A percentile compares a stretch with the other conserved stretches of the same genome.
phyloP scores from a whole-genome alignment of 2,329 filamentous ascomycete species.

The Aspergillus texensis region DNA sequence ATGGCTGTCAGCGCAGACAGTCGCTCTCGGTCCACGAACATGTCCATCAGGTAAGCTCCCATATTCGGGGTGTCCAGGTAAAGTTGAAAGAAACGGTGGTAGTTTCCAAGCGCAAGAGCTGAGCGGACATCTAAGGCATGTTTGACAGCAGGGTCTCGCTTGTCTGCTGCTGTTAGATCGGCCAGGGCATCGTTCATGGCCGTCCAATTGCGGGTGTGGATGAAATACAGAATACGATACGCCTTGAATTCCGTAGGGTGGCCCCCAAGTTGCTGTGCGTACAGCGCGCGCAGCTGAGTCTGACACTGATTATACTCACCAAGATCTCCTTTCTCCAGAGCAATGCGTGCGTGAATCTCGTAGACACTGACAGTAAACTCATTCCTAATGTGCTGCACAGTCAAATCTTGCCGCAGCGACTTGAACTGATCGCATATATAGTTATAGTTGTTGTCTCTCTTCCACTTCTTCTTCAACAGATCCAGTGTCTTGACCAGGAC shows the following conservation, averaged over 20 bases:
- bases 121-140: constrained; percentile 92
- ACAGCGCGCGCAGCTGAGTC: constrained; percentile 91
- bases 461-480: constrained; percentile 92
- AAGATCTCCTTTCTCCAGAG: constrained; percentile 95
- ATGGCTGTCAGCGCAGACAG: constrained; percentile 88
- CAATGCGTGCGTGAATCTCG: constrained; percentile 96
- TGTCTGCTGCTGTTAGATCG: constrained; percentile 98
- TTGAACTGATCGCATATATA: constrained; percentile 99
- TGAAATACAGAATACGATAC: constrained; percentile 99
- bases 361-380: constrained; percentile 96
- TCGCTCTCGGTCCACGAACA: constrained; percentile 94
- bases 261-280: constrained; percentile 82
- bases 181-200: constrained; percentile 97
- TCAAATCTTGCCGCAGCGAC: constrained; percentile 95
- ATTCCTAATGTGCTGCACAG: constrained; percentile 94
- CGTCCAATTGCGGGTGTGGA: constrained; percentile 97
- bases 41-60: constrained; percentile 98
- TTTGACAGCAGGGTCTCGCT: constrained; percentile 78
- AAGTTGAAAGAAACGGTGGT: constrained; percentile 96
- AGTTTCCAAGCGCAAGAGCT: constrained; percentile 89
- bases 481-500: constrained; percentile 84
- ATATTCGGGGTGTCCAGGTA: constrained; percentile 94
- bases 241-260: constrained; percentile 96
- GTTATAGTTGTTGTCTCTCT: constrained; percentile 86
- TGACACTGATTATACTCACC: constrained; percentile 99